Evolutionary conservation across 805 yeast species (phyloP).

Genomic region (Saccharomycopsis sp.): DNA sequence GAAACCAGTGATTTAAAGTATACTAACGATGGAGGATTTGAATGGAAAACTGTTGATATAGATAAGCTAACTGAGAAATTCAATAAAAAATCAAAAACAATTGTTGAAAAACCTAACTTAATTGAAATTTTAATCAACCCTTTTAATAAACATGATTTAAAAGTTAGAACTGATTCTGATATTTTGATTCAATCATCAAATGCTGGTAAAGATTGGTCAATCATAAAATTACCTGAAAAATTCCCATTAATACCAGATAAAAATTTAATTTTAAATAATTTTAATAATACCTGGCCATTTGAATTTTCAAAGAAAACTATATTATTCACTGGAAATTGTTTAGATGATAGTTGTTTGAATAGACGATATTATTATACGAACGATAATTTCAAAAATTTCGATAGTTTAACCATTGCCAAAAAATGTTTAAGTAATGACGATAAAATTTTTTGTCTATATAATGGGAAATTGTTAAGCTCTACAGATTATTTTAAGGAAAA

Average conservation of each 20-base stretch:
- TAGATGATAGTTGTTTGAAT: neutral
- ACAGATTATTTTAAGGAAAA: neutral
- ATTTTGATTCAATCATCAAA: slow-evolving; percentile 1
- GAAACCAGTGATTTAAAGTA: no score
- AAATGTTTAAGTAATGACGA: neutral
- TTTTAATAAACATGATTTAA: neutral
- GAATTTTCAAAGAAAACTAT: neutral
- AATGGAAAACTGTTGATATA: neutral
- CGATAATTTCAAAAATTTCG: neutral
- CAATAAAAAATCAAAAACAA: neutral
- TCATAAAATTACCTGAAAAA: neutral
- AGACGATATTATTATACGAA: slow-evolving; percentile 2
- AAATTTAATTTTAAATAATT: neutral
- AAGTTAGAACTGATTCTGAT: slow-evolving; percentile 2
- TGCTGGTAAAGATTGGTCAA: slow-evolving; percentile 4
- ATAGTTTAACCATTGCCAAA: neutral
- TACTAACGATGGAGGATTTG: no score
- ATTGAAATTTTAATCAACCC: slow-evolving; percentile 6
- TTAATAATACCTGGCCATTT: slow-evolving; percentile 5
- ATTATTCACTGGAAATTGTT: neutral
- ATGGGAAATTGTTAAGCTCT: neutral
- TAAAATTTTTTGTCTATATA: neutral
- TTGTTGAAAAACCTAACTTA: neutral
- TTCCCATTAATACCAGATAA: no score
- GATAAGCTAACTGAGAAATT: neutral